These are phyloP conservation scores for Daldinia vernicosa DNA, from an alignment of 495 filamentous ascomycete species.

Conservation along the genomic window DNA sequence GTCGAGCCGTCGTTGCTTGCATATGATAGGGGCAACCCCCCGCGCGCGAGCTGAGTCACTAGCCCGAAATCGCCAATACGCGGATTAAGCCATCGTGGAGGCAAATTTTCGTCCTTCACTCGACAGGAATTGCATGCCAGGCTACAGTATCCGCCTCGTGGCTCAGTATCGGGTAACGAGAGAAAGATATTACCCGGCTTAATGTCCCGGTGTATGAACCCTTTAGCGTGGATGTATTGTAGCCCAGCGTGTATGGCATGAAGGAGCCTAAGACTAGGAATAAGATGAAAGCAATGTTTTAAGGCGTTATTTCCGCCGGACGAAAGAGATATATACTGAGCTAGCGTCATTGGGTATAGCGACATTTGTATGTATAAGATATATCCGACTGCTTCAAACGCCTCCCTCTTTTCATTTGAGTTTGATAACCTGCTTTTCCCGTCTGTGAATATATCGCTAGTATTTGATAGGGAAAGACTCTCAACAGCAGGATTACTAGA, in stretches of 20 bases:
- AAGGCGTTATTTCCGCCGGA: constrained; percentile 25
- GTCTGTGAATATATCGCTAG: constrained; percentile 61
- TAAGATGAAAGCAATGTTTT: constrained; percentile 63
- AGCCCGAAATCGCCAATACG: constrained; percentile 67
- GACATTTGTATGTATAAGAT: constrained; percentile 68
- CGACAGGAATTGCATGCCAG: constrained; percentile 47
- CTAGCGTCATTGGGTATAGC: constrained; percentile 62
- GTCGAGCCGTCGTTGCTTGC: neutral
- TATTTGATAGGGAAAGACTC: constrained; percentile 50
- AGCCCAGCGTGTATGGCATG: constrained; percentile 44
- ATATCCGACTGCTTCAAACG: constrained; percentile 50
- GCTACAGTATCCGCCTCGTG: constrained; percentile 41
- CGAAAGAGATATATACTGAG: constrained; percentile 49
- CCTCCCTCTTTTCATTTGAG: constrained; percentile 41
- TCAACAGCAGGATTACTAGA: constrained; percentile 45
- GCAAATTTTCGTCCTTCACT: neutral
- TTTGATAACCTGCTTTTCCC: constrained; percentile 55
- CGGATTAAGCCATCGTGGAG: constrained; percentile 57
- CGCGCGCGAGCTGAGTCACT: constrained; percentile 61
- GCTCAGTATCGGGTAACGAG: constrained; percentile 50
- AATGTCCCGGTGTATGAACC: constrained; percentile 96
- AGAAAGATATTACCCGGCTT: constrained; percentile 99
- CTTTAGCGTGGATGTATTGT: constrained; percentile 81
- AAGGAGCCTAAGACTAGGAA: constrained; percentile 52
- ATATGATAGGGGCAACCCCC: constrained; percentile 27